Evolutionary conservation across 75 land plant genomes (phyloP).

Genomic region (Selaginella moellendorffii): DNA sequence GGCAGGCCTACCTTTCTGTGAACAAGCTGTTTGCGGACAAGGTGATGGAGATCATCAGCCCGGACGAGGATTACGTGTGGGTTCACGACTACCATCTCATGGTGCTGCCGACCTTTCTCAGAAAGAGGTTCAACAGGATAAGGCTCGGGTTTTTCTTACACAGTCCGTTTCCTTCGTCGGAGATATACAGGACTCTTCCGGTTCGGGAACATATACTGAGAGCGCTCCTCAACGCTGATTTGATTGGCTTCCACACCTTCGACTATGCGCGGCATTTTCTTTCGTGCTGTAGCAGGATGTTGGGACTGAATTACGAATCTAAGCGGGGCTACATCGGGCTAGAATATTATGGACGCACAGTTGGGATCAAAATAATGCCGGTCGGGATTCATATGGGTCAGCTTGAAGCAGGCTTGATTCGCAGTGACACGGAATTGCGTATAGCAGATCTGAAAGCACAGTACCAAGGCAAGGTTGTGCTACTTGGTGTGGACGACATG

Average conservation of each 20-base stretch:
- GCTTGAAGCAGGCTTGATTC: slow-evolving; percentile 20
- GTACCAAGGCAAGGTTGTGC: slow-evolving; percentile 31
- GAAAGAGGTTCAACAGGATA: slow-evolving; percentile 34
- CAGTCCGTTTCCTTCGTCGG: slow-evolving; percentile 42
- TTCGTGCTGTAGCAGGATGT: slow-evolving; percentile 38
- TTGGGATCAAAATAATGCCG: slow-evolving; percentile 45
- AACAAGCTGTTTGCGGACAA: slow-evolving; percentile 42
- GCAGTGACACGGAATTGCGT: slow-evolving; percentile 21
- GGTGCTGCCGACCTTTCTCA: slow-evolving; percentile 50
- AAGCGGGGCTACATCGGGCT: slow-evolving; percentile 42
- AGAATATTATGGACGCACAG: slow-evolving; percentile 39
- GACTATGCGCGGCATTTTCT: slow-evolving; percentile 42
- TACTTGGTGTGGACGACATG: slow-evolving; percentile 46
- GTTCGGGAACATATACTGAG: slow-evolving; percentile 38
- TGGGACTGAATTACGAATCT: slow-evolving; percentile 40
- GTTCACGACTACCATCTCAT: slow-evolving; percentile 66
- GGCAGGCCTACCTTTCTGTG: slow-evolving; percentile 64
- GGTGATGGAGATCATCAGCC: slow-evolving; percentile 48
- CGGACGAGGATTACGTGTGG: slow-evolving; percentile 59
- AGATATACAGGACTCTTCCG: slow-evolving; percentile 41
- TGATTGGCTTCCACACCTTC: slow-evolving; percentile 45
- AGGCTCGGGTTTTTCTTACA: slow-evolving; percentile 45
- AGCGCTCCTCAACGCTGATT: slow-evolving; percentile 30
- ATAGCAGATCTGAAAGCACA: slow-evolving; percentile 25
- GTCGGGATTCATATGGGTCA: slow-evolving; percentile 46